phyloP scores from a whole-genome alignment of 306 rosid species.

The Trifolium repens region DNA sequence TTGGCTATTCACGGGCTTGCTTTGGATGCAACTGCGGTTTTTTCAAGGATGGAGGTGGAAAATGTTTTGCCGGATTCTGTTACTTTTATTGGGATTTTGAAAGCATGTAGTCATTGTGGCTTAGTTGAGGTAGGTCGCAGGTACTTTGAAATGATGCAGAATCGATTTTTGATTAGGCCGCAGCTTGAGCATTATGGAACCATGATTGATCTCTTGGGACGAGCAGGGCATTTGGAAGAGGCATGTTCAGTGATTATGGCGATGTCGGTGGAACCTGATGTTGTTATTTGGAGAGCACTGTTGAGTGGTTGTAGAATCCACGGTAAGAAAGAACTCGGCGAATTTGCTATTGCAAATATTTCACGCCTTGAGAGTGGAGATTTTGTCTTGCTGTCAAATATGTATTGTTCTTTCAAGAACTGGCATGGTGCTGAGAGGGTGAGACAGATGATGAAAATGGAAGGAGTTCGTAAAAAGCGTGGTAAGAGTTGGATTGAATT shows the following conservation, averaged over 20 bases:
- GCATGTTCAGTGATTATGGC: slow-evolving; percentile 55
- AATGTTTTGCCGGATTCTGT: slow-evolving; percentile 60
- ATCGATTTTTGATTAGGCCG: slow-evolving; percentile 56
- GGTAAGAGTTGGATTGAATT: slow-evolving; percentile 79
- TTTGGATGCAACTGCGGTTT: slow-evolving; percentile 52
- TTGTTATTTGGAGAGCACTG: slow-evolving; percentile 74
- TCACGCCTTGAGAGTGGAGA: slow-evolving; percentile 65
- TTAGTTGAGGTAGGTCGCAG: slow-evolving; percentile 62
- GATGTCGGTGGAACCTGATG: slow-evolving; percentile 74
- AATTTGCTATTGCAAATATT: slow-evolving; percentile 66
- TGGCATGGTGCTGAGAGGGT: slow-evolving; percentile 74
- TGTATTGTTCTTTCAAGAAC: slow-evolving; percentile 66
- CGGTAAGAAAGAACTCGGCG: slow-evolving; percentile 60
- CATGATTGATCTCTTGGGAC: slow-evolving; percentile 75
- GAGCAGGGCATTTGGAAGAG: slow-evolving; percentile 68
- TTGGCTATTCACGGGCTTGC: slow-evolving; percentile 75
- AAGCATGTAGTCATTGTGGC: slow-evolving; percentile 73
- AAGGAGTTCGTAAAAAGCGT: slow-evolving; percentile 60
- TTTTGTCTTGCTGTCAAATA: slow-evolving; percentile 70
- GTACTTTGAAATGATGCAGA: slow-evolving; percentile 63
- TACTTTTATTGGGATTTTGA: slow-evolving; percentile 67
- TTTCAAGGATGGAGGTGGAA: slow-evolving; percentile 65
- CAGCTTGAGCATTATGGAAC: slow-evolving; percentile 74
- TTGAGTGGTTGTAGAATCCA: slow-evolving; percentile 69
- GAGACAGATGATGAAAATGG: slow-evolving; percentile 57